phyloP scores from a whole-genome alignment of 2,329 filamentous ascomycete genomes.

The Sordariomycetes sp. region DNA sequence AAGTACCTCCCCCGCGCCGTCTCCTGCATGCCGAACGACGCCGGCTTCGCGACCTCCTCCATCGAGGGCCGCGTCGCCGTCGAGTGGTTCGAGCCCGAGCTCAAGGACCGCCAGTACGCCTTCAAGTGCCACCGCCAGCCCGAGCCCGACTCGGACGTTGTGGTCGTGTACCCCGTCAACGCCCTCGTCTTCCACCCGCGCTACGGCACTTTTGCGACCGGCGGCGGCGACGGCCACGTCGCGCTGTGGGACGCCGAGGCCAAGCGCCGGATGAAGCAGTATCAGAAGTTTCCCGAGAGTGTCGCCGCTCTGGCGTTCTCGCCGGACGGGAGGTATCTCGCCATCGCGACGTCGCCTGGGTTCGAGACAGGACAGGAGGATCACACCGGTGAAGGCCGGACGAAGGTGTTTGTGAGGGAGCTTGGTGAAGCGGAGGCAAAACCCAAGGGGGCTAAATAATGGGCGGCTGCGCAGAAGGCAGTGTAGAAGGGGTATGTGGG shows the following conservation, averaged over 20 bases:
- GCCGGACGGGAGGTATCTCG: slow-evolving; percentile 64
- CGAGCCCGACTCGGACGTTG: slow-evolving; percentile 49
- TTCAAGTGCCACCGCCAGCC: slow-evolving; percentile 96
- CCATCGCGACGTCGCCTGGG: slow-evolving; percentile 72
- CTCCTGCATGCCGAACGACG: slow-evolving; percentile 92
- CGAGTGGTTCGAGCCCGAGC: slow-evolving; percentile 91
- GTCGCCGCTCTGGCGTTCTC: slow-evolving; percentile 72
- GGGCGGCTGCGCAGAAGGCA: background rate
- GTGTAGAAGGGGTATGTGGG: background rate
- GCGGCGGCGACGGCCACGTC: slow-evolving; percentile 85
- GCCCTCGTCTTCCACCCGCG: slow-evolving; percentile 79
- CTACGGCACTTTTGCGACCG: slow-evolving; percentile 76
- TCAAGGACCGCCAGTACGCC: slow-evolving; percentile 88
- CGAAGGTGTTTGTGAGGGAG: slow-evolving; percentile 73
- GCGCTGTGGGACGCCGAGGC: slow-evolving; percentile 86
- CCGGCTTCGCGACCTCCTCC: slow-evolving; percentile 81
- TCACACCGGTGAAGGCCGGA: slow-evolving; percentile 58
- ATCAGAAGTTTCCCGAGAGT: slow-evolving; percentile 72
- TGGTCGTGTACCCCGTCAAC: slow-evolving; percentile 87
- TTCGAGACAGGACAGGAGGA: slow-evolving; percentile 84
- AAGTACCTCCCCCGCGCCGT: slow-evolving; percentile 94
- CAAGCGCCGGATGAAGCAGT: slow-evolving; percentile 82
- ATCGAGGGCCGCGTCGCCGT: slow-evolving; percentile 95
- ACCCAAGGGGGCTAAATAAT: slow-evolving; percentile 62
- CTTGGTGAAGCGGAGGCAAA: slow-evolving; percentile 81